A percentile compares a stretch with the other conserved stretches of the same genome.
These are phyloP conservation scores for Pestalotiopsis sp. DNA, from an alignment of 2,329 filamentous ascomycete species.

Conservation along the genomic window DNA sequence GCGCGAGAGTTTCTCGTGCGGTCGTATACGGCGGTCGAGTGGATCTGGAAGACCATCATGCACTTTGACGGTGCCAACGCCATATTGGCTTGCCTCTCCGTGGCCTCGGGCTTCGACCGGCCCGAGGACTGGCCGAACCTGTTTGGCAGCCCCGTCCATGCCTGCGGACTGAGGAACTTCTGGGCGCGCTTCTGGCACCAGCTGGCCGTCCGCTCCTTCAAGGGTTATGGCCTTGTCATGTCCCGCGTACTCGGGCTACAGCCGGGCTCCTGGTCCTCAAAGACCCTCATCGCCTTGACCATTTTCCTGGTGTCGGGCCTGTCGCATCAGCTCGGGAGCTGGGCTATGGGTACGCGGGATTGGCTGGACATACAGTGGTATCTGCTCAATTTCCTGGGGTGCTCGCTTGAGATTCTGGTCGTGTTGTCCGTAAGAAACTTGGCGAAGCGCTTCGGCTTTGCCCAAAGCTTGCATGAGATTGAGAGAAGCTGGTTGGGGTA, in stretches of 20 bases:
- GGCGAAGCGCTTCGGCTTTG: neutral
- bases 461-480: neutral
- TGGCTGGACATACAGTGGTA: slow-evolving; percentile 19
- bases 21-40: slow-evolving; percentile 3
- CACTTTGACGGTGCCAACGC: slow-evolving; percentile 16
- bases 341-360: slow-evolving; percentile 10
- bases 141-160: neutral
- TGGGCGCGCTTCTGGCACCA: slow-evolving; percentile 14
- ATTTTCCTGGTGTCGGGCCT: slow-evolving; percentile 18
- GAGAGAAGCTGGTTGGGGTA: neutral
- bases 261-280: neutral
- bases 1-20: slow-evolving; percentile 7
- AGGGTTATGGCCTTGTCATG: neutral
- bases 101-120: neutral
- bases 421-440: neutral
- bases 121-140: neutral
- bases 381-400: slow-evolving; percentile 18
- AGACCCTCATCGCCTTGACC: slow-evolving; percentile 11
- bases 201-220: slow-evolving; percentile 6
- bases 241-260: neutral
- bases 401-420: neutral
- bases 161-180: slow-evolving; percentile 15
- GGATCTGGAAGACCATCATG: slow-evolving; percentile 16
- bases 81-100: neutral
- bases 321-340: slow-evolving; percentile 15